These are phyloP conservation scores for Sugiyamaella pinicola DNA, from an alignment of 1,139 yeast species.

Conservation along the genomic window DNA sequence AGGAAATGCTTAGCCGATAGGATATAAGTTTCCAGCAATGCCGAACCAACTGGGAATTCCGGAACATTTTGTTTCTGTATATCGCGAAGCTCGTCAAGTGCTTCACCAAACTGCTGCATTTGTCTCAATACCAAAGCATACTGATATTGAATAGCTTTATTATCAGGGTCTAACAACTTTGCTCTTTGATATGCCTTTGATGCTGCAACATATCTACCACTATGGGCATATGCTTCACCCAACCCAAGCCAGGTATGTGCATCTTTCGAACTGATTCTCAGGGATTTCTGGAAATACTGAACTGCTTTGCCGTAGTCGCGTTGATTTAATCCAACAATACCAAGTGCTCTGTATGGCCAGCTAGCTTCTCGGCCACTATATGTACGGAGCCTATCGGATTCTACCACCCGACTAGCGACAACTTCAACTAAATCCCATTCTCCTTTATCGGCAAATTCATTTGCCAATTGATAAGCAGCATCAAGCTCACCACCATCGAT, in stretches of 20 bases:
- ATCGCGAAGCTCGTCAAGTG: conserved; percentile 47
- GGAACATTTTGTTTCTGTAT: neutral
- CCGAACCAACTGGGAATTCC: conserved; percentile 28
- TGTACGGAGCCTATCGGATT: conserved; percentile 58
- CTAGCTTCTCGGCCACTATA: conserved; percentile 45
- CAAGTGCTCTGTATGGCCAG: conserved; percentile 91
- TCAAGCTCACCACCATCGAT: conserved; percentile 72
- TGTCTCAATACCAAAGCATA: conserved; percentile 62
- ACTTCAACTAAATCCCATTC: conserved; percentile 90
- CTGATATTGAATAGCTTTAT: conserved; percentile 67
- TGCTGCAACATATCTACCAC: conserved; percentile 89
- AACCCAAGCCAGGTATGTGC: conserved; percentile 86
- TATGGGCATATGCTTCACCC: conserved; percentile 85
- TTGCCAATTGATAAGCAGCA: conserved; percentile 74
- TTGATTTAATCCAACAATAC: conserved; percentile 71
- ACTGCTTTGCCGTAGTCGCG: conserved; percentile 80
- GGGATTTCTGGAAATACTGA: conserved; percentile 84
- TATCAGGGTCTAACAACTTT: conserved; percentile 51
- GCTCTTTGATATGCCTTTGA: conserved; percentile 77
- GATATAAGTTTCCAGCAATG: conserved; percentile 60
- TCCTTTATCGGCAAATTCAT: conserved; percentile 60
- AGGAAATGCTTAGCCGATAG: conserved; percentile 57
- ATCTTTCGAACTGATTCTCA: conserved; percentile 69
- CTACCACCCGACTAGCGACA: conserved; percentile 58
- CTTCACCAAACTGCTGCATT: conserved; percentile 54